phyloP scores from a whole-genome alignment of 352 stramenopile species.

The Globisporangium cylindrosporum region DNA sequence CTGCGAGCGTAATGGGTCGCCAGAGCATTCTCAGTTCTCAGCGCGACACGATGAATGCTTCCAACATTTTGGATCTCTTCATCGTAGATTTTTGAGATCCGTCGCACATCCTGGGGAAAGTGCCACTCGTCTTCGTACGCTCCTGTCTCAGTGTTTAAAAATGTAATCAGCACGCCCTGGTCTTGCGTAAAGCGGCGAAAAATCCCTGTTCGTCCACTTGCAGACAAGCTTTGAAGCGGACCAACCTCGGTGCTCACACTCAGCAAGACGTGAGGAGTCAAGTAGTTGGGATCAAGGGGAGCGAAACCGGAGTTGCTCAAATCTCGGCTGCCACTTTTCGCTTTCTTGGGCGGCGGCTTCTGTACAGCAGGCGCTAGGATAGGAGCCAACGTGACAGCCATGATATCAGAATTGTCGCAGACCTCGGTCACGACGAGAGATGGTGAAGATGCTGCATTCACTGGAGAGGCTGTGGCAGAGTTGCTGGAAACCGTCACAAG shows the following conservation, averaged over 20 bases:
- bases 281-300: conserved; percentile 67
- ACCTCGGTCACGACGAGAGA: conserved; percentile 15
- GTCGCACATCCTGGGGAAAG: conserved; percentile 64
- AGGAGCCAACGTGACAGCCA: conserved; percentile 73
- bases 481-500: conserved; percentile 39
- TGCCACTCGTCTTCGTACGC: conserved; percentile 86
- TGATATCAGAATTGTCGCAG: conserved; percentile 59
- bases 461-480: conserved; percentile 7
- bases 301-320: conserved; percentile 41
- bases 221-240: conserved; percentile 60
- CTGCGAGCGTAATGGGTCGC: conserved; percentile 81
- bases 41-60: conserved; percentile 75
- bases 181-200: conserved; percentile 53
- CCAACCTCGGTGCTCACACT: conserved; percentile 72
- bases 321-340: conserved; percentile 18
- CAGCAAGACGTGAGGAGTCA: conserved; percentile 72
- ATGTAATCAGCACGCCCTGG: conserved; percentile 73
- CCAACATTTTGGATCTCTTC: conserved; percentile 57
- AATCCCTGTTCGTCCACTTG: conserved; percentile 66
- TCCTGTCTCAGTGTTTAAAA: conserved; percentile 84
- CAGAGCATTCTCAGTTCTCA: conserved; percentile 77
- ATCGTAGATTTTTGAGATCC: conserved; percentile 80
- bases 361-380: conserved; percentile 52
- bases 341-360: conserved; percentile 22
- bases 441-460: neutral